Percentiles rank a stretch among this genome's conserved stretches.
Evolutionary conservation across 2,329 filamentous ascomycete genomes (phyloP).

Genomic region (Daldinia sp.): DNA sequence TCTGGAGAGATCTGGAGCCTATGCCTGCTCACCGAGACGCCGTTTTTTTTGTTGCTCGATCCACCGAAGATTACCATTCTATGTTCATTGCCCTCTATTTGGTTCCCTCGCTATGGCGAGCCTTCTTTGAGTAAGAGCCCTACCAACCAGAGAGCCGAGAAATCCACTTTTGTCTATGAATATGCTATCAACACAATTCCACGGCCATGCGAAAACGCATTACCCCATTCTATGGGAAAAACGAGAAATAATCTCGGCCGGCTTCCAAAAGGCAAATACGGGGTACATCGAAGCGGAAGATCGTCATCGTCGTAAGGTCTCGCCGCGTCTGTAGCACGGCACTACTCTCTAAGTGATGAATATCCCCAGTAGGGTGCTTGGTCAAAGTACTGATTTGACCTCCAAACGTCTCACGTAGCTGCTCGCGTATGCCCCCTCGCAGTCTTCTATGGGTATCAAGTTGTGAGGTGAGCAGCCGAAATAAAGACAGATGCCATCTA

Average conservation of each 20-base stretch:
- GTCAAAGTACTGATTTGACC: constrained; percentile 49
- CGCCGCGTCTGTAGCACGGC: constrained; percentile 45
- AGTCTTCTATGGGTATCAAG: constrained; percentile 56
- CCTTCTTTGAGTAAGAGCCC: constrained; percentile 43
- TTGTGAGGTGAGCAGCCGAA: constrained; percentile 52
- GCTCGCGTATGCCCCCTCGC: constrained; percentile 49
- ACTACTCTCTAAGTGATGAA: constrained; percentile 49
- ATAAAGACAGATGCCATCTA: constrained; percentile 55
- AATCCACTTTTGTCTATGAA: constrained; percentile 76
- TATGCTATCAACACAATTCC: constrained; percentile 53
- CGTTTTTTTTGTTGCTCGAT: constrained; percentile 48
- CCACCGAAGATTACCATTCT: constrained; percentile 53
- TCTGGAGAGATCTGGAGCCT: constrained; percentile 47
- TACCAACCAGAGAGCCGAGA: constrained; percentile 68
- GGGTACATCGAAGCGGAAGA: constrained; percentile 52
- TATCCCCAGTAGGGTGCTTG: constrained; percentile 46
- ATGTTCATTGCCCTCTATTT: constrained; percentile 52
- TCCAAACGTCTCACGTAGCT: constrained; percentile 53
- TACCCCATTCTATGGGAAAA: constrained; percentile 53
- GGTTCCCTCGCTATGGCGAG: constrained; percentile 47
- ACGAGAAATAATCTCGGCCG: constrained; percentile 48
- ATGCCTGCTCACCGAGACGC: constrained; percentile 52
- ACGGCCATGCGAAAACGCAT: constrained; percentile 50
- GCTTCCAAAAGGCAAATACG: constrained; percentile 52
- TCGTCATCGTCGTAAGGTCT: constrained; percentile 53